Conservation (phyloP, 1,284 basidiomycete genomes). For the Naganishia albida region DNA sequence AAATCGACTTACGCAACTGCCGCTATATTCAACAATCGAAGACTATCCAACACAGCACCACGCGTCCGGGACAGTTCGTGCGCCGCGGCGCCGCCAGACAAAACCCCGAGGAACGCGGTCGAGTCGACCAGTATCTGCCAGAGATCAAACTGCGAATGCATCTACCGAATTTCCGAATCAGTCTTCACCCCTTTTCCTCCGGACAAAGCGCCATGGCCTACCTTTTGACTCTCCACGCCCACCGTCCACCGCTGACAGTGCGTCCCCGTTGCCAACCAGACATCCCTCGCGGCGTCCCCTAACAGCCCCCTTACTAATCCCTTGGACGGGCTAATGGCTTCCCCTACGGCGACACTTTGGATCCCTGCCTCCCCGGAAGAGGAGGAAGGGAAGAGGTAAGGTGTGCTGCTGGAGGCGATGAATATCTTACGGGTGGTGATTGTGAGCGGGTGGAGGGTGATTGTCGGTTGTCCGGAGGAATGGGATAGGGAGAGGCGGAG, state of each 20-base stretch:
- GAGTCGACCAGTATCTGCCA: constrained; percentile 18
- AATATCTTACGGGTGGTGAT: constrained; percentile 23
- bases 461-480: constrained; percentile 5
- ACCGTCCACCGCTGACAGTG: constrained; percentile 26
- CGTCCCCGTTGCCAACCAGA: constrained; percentile 25
- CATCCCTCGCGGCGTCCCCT: constrained; percentile 17
- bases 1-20: constrained; percentile 6
- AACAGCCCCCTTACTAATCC: constrained; percentile 2
- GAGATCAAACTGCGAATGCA: constrained; percentile 13
- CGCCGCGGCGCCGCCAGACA: not conserved
- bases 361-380: not conserved
- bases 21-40: constrained; percentile 13
- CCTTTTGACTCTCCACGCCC: constrained; percentile 22
- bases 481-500: constrained; percentile 20
- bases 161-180: not conserved
- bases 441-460: constrained; percentile 16
- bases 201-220: too few species aligned
- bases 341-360: constrained; percentile 11
- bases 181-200: too few species aligned
- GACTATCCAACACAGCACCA: not conserved
- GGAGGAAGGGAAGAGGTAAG: constrained; percentile 9
- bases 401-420: constrained; percentile 6
- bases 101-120: not conserved
- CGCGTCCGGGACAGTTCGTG: not conserved
- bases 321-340: constrained; percentile 11